A percentile compares a stretch with the other conserved stretches of the same genome.
Conservation (phyloP, 2,329 filamentous ascomycete genomes). For the Onygenales sp. region DNA sequence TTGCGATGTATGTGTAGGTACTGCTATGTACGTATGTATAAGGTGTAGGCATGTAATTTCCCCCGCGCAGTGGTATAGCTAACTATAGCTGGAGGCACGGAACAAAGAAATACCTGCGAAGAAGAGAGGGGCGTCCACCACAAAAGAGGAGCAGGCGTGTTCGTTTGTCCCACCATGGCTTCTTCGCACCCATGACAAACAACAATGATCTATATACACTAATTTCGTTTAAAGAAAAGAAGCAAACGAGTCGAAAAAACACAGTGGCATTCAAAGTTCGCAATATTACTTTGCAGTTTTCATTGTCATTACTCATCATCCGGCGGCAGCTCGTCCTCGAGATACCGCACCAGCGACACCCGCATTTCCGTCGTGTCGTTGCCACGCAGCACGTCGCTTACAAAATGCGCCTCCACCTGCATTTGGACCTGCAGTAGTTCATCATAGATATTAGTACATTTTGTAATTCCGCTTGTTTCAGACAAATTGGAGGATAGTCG, state of each 20-base stretch:
- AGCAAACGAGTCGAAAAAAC: conserved; percentile 6
- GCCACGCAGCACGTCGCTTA: conserved; percentile 83
- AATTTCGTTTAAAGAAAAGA: background rate
- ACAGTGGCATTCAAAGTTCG: background rate
- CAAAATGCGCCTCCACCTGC: conserved; percentile 95
- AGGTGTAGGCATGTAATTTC: no score
- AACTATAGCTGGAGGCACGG: background rate
- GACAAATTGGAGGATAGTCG: background rate
- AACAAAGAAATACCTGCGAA: background rate
- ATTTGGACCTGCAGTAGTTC: conserved; percentile 61
- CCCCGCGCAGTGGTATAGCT: no score
- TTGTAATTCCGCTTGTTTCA: background rate
- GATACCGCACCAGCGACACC: conserved; percentile 82
- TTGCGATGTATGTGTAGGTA: no score
- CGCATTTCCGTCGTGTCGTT: conserved; percentile 98
- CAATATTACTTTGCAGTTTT: background rate
- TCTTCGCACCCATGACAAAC: background rate
- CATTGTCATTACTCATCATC: conserved; percentile 65
- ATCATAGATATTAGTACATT: conserved; percentile 2
- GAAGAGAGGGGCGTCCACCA: no score
- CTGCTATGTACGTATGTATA: no score
- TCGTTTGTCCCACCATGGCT: background rate
- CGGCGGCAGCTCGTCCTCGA: conserved; percentile 93
- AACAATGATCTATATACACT: no score
- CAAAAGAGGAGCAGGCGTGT: no score